Evolutionary conservation across 768 basidiomycete genomes (phyloP).

Genomic region (Kondoa malvinella): DNA sequence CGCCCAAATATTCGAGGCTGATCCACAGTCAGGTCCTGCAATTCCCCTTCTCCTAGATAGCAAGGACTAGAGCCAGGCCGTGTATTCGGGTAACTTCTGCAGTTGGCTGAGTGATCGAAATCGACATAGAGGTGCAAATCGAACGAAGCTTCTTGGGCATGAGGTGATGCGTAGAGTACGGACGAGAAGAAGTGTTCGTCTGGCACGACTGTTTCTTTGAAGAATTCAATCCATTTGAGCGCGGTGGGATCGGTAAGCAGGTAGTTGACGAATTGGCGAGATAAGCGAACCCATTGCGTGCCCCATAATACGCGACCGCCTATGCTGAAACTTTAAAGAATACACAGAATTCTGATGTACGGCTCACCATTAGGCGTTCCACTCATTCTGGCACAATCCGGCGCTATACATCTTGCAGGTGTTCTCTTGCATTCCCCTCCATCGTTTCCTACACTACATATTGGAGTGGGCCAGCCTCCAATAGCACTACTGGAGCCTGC

Average conservation of each 20-base stretch:
- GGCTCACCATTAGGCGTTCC: neutral
- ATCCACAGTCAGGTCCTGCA: neutral
- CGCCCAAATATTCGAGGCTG: neutral
- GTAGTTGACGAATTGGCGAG: neutral
- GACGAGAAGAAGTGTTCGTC: neutral
- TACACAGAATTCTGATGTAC: neutral
- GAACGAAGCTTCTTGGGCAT: neutral
- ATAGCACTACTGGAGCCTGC: neutral
- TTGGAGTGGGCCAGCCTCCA: neutral
- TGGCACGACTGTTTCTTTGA: neutral
- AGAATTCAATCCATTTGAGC: neutral
- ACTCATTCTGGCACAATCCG: neutral
- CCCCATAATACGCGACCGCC: neutral
- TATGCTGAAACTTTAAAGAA: neutral
- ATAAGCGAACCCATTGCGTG: neutral
- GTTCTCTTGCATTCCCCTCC: neutral
- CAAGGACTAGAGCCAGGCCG: neutral
- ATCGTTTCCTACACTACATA: neutral
- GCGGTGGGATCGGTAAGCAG: neutral
- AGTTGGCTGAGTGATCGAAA: neutral
- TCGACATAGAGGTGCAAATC: neutral
- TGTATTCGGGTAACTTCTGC: neutral
- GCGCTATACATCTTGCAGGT: neutral
- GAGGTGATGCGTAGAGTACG: neutral
- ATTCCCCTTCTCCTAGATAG: neutral